Evolutionary conservation across 164 flowering plant species (phyloP).

Genomic region (Magnolia officinalis): DNA sequence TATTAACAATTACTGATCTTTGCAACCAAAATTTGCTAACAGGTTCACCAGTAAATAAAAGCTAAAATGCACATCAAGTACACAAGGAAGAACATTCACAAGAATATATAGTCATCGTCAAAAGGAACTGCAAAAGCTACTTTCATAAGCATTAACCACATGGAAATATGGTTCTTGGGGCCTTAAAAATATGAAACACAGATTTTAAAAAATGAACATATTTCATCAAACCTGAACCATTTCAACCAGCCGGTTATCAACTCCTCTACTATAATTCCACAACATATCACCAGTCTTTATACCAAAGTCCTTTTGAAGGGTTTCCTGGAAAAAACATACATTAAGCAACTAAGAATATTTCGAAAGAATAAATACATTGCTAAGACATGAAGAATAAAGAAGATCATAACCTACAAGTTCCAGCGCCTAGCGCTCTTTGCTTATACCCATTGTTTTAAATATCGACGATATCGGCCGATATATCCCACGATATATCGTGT

Average conservation of each 20-base stretch:
- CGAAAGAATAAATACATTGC: neutral
- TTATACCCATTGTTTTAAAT: no score
- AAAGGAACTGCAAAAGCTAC: no score
- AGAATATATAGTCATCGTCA: neutral
- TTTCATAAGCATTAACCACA: neutral
- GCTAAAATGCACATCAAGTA: neutral
- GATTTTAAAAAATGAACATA: neutral
- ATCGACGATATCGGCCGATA: no score
- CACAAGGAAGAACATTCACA: neutral
- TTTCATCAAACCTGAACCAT: constrained; percentile 56
- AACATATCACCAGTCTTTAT: constrained; percentile 88
- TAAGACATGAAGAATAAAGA: no score
- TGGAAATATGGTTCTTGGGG: neutral
- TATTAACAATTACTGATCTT: no score
- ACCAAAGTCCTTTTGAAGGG: constrained; percentile 86
- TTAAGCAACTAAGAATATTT: neutral
- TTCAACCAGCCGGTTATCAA: constrained; percentile 77
- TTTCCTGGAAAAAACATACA: constrained; percentile 45
- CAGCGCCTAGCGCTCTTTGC: no score
- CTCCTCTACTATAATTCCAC: constrained; percentile 86
- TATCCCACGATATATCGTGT: no score
- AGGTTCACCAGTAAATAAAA: neutral
- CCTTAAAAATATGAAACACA: neutral
- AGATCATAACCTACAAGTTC: no score
- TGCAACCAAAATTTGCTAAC: no score